phyloP scores from a whole-genome alignment of 257 asterid genomes.

The Solanum sitiens region DNA sequence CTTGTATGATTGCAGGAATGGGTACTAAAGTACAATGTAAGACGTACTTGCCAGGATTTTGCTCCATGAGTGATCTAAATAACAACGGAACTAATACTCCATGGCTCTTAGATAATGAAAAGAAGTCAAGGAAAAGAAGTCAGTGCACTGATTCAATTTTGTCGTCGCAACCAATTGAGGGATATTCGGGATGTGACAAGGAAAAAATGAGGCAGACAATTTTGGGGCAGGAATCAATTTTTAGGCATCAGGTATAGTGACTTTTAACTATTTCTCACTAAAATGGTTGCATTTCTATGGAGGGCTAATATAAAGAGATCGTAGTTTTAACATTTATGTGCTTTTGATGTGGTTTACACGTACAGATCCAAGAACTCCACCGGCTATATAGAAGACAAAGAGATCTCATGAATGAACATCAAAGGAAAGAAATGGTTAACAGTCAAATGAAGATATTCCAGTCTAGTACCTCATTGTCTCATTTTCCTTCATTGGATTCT shows the following conservation, averaged over 20 bases:
- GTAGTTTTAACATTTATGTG: neutral
- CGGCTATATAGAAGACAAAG: constrained; percentile 57
- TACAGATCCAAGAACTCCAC: constrained; percentile 81
- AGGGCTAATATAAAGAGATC: neutral
- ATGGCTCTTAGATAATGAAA: constrained; percentile 25
- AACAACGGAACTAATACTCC: constrained; percentile 18
- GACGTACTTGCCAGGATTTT: constrained; percentile 19
- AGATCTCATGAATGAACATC: constrained; percentile 52
- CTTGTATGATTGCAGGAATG: constrained; percentile 40
- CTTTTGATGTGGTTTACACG: neutral
- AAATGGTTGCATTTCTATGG: neutral
- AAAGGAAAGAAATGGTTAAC: constrained; percentile 9
- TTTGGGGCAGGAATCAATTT: constrained; percentile 53
- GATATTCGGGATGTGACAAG: constrained; percentile 16
- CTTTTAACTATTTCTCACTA: neutral
- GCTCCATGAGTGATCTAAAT: constrained; percentile 27
- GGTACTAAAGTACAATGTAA: constrained; percentile 53
- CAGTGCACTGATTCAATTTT: constrained; percentile 12
- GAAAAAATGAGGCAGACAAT: constrained; percentile 52
- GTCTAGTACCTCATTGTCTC: constrained; percentile 7
- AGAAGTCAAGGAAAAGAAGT: constrained; percentile 11
- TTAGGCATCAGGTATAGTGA: constrained; percentile 54
- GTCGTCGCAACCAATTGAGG: constrained; percentile 4
- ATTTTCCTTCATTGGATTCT: constrained; percentile 15
- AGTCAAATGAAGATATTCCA: constrained; percentile 6